Evolutionary conservation across 1,284 basidiomycete species (phyloP), one percentile per base, ranked within the genome.

Genomic region (Microstroma glucosiphilum): DNA sequence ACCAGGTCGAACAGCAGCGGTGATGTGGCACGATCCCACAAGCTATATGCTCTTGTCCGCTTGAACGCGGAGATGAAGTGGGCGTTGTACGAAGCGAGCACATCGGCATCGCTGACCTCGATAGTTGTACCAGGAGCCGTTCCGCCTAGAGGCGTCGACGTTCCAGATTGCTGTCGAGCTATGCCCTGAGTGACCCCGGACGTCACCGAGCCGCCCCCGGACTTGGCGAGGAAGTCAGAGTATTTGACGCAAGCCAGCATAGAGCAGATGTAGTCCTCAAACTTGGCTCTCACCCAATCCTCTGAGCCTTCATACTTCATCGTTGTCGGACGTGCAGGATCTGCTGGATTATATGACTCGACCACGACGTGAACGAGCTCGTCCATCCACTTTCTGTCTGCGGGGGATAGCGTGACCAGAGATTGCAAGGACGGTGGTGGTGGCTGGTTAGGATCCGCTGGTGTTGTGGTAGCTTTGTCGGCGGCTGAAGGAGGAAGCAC

Each of bases 381-480:
- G 73, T 88, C 87, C 84, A 98, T 93, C 94, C 96, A 99, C 79
- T 92, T 96, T 62, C 94, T 84, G 80, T 98, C 96, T 0, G 92
- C 91, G 0, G 94, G 83, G 0, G 94, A 97, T 63, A 98, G 82
- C 6, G 85, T 85, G 30, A 89, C 86, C 26, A 88, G 81, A 37
- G 88, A 85, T 70, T 94, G 91, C 6, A 96, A 76, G 73, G 84
- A 86, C 0, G 88, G 86, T 78, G 97, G 88, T 23, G 51, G 51
- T 23, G 51, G 21, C 43, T 48, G 43, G 17, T 48, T 4, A 17
- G 15, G 6, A 17, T 48, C 43, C 41, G 41, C 11, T 17, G 12
- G 21, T 12, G 15, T 12, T 13, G 13, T 13, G 17, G 51, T 8
- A 15, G 51, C 7, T 26, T 54, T 19, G 23, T 48, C n/a, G 8